Conservation (phyloP, 805 yeast species). For the Kregervanrija fluxuum region DNA sequence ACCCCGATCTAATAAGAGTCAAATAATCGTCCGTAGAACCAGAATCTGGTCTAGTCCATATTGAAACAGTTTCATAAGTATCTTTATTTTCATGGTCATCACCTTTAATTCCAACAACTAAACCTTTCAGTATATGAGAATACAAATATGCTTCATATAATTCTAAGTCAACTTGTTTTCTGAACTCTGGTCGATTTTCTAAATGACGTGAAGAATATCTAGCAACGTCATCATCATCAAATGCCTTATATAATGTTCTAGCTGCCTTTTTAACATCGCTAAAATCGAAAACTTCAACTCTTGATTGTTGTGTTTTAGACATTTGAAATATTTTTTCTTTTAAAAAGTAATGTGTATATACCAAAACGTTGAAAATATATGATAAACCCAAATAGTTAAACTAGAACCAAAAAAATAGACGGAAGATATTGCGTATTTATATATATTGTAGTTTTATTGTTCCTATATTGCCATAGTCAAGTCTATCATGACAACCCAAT, state of each 20-base stretch:
- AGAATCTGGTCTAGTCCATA: constrained; percentile 44
- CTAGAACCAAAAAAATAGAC: too few relatives aligned
- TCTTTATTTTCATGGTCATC: constrained; percentile 24
- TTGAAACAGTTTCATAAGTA: constrained; percentile 45
- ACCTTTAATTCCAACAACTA: constrained; percentile 45
- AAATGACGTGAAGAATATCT: constrained; percentile 26
- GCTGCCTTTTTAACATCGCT: constrained; percentile 30
- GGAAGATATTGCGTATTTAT: too few relatives aligned
- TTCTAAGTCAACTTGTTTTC: constrained; percentile 29
- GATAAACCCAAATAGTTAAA: background rate
- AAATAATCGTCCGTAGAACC: constrained; percentile 39
- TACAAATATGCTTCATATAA: constrained; percentile 45
- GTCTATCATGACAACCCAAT: too few relatives aligned
- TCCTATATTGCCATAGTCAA: too few relatives aligned
- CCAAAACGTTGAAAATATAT: background rate
- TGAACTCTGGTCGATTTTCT: constrained; percentile 26
- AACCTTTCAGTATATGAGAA: constrained; percentile 43
- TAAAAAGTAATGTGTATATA: background rate
- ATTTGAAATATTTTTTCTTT: too few relatives aligned
- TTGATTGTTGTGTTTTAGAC: constrained; percentile 4
- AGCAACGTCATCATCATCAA: constrained; percentile 30
- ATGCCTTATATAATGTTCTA: constrained; percentile 26
- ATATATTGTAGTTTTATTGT: too few relatives aligned
- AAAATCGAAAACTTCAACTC: constrained; percentile 23
- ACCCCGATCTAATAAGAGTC: constrained; percentile 46